Evolutionary conservation across 2,329 filamentous ascomycete species (phyloP).

Genomic region (Trichophyton benhamiae): DNA sequence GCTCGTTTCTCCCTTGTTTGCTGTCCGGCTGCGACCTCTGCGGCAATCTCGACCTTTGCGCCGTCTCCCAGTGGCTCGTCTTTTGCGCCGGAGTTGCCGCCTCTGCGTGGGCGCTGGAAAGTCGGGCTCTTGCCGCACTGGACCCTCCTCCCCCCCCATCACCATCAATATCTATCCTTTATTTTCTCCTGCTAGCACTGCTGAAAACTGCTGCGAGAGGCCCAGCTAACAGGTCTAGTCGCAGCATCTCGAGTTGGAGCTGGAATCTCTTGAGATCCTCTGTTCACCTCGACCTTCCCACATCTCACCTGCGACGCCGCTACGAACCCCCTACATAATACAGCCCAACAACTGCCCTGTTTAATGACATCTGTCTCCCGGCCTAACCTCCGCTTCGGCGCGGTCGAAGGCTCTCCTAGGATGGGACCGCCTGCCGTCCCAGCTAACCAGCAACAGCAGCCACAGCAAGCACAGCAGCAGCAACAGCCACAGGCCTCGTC

Average conservation of each 20-base stretch:
- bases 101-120: no score
- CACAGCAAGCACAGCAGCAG: no score
- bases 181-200: no score
- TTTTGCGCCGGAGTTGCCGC: background rate
- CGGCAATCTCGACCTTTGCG: background rate
- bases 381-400: constrained; percentile 43
- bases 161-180: no score
- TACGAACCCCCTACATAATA: background rate
- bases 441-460: constrained; percentile 23
- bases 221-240: background rate
- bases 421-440: constrained; percentile 47
- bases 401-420: constrained; percentile 40
- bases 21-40: no score
- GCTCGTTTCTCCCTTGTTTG: background rate
- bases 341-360: constrained; percentile 24
- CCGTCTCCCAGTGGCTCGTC: background rate
- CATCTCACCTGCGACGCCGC: background rate
- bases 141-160: no score
- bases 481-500: constrained; percentile 20
- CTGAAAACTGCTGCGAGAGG: no score
- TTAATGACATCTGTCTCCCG: constrained; percentile 51
- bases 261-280: constrained; percentile 11
- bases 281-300: constrained; percentile 4
- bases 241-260: constrained; percentile 11
- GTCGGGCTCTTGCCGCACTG: no score